phyloP scores from a whole-genome alignment of 495 filamentous ascomycete genomes.

The Tuber magnatum region DNA sequence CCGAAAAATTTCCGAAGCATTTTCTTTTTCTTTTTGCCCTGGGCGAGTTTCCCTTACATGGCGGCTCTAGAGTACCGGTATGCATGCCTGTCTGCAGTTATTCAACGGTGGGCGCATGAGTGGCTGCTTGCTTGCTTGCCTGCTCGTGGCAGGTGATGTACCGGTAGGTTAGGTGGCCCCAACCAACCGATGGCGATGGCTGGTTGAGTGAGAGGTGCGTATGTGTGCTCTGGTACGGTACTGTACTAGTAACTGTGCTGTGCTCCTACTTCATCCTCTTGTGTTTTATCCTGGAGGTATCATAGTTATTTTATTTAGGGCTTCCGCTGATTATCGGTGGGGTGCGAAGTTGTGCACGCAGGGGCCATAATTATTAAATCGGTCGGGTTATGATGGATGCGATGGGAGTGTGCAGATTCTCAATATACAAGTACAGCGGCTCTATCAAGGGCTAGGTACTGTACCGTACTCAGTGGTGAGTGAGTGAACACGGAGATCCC shows the following conservation, averaged over 20 bases:
- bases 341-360: not conserved
- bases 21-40: not conserved
- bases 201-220: not conserved
- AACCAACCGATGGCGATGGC: not conserved
- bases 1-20: not conserved
- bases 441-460: not conserved
- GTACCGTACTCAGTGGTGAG: not conserved
- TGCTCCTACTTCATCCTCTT: not conserved
- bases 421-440: too few species aligned
- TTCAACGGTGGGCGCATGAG: not conserved
- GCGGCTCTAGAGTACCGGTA: not conserved
- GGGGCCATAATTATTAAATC: not conserved
- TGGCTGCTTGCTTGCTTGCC: not conserved
- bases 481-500: not conserved
- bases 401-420: not conserved
- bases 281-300: not conserved
- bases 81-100: not conserved
- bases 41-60: conserved; percentile 4
- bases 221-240: not conserved
- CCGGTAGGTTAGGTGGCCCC: not conserved
- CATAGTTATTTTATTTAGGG: not conserved
- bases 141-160: not conserved
- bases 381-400: not conserved
- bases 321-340: not conserved
- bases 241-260: not conserved